Conservation (phyloP, 225 moss, liverwort and hornwort genomes). For the Sphagnum contortum region DNA sequence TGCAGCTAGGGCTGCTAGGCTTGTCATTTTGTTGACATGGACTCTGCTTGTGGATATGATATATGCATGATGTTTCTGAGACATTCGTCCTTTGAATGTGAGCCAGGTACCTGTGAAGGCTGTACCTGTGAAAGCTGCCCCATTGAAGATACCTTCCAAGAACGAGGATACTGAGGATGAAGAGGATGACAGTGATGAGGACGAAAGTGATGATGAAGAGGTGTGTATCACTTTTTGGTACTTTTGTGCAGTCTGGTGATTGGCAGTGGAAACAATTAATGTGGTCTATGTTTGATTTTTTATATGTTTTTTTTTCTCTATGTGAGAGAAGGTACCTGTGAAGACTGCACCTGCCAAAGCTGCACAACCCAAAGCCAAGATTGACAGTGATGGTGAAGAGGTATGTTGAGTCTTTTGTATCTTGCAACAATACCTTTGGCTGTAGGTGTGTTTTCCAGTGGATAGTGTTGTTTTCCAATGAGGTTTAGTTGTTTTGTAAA, state of each 20-base stretch:
- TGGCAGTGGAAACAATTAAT: neutral
- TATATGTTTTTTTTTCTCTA: neutral
- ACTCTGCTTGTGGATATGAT: no score
- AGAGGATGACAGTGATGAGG: slow-evolving; percentile 27
- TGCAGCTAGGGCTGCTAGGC: no score
- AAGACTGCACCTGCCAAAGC: no score
- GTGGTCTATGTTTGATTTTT: neutral
- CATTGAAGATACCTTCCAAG: slow-evolving; percentile 31
- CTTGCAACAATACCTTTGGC: no score
- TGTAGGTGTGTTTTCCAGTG: no score
- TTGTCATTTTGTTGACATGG: no score
- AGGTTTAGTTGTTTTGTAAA: neutral
- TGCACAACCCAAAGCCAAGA: no score
- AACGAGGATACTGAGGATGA: slow-evolving; percentile 30
- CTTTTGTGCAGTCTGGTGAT: neutral
- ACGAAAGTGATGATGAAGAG: slow-evolving; percentile 39
- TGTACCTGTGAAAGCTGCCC: slow-evolving; percentile 1
- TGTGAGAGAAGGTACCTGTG: neutral
- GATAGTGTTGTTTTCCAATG: no score
- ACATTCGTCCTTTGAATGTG: no score
- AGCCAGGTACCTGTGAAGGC: slow-evolving; percentile 18
- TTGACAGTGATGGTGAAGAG: no score
- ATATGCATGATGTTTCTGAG: no score
- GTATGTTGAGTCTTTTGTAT: no score
- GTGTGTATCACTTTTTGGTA: slow-evolving; percentile 3